A percentile compares a stretch with the other conserved stretches of the same genome.
These are phyloP conservation scores for Exophiala spinifera DNA, from an alignment of 2,329 filamentous ascomycete genomes.

Conservation along the genomic window DNA sequence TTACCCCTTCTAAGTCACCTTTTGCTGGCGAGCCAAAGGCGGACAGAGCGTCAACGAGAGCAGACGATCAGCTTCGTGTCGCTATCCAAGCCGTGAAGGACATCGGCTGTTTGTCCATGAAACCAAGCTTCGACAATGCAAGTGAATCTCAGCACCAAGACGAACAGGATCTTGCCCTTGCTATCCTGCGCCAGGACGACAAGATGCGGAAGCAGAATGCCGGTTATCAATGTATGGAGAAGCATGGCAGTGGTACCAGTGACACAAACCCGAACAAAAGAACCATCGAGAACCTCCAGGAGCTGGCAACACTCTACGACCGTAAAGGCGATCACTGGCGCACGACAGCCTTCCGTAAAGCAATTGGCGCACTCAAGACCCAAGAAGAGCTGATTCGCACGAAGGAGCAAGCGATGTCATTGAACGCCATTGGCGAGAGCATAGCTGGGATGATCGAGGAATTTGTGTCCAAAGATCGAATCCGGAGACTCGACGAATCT, in stretches of 20 bases:
- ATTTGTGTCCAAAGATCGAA: constrained; percentile 70
- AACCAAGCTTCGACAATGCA: constrained; percentile 3
- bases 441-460: constrained; percentile 86
- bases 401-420: constrained; percentile 62
- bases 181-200: not conserved
- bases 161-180: constrained; percentile 3
- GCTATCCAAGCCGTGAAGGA: constrained; percentile 18
- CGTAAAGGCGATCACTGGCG: constrained; percentile 76
- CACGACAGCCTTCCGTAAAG: constrained; percentile 70
- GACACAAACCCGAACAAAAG: constrained; percentile 65
- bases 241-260: constrained; percentile 45
- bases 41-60: constrained; percentile 38
- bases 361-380: constrained; percentile 67
- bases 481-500: constrained; percentile 70
- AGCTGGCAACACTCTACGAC: constrained; percentile 76
- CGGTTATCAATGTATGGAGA: constrained; percentile 60
- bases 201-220: constrained; percentile 30
- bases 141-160: not conserved
- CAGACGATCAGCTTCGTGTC: constrained; percentile 34
- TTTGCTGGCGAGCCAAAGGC: constrained; percentile 5
- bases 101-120: not conserved
- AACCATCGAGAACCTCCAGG: constrained; percentile 72
- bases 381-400: constrained; percentile 64
- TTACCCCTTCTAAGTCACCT: not conserved
- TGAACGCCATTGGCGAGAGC: constrained; percentile 68